Evolutionary conservation across 768 basidiomycete species (phyloP).

Genomic region (Pholiota microspora): DNA sequence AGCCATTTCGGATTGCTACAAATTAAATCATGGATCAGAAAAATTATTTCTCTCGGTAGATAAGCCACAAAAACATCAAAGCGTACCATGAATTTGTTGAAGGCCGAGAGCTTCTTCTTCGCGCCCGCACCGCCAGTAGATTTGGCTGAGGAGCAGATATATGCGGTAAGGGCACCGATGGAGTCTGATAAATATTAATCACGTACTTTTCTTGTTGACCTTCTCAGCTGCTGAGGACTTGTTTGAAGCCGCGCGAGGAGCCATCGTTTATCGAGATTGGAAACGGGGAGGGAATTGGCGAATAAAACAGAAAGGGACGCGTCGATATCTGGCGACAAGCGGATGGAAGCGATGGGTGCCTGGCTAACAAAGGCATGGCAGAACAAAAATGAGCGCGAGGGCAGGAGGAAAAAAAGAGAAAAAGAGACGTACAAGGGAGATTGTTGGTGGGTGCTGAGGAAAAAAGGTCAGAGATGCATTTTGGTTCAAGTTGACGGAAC

Average conservation of each 20-base stretch:
- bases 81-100: conserved; percentile 71
- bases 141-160: conserved; percentile 37
- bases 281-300: conserved; percentile 7
- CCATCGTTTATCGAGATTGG: conserved; percentile 31
- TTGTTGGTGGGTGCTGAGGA: conserved; percentile 36
- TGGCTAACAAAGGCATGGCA: conserved; percentile 10
- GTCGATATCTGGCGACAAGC: conserved; percentile 18
- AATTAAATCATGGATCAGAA: conserved; percentile 3
- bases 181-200: conserved; percentile 8
- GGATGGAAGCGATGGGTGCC: not conserved
- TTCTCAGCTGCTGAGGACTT: conserved; percentile 36
- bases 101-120: conserved; percentile 66
- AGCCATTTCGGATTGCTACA: conserved; percentile 73
- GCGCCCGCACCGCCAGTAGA: conserved; percentile 46
- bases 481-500: conserved; percentile 54
- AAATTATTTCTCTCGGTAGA: not conserved
- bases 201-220: conserved; percentile 57
- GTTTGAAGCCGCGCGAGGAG: conserved; percentile 40
- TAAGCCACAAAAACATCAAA: not conserved
- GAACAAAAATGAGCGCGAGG: conserved; percentile 12
- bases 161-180: conserved; percentile 18
- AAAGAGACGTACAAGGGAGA: conserved; percentile 15
- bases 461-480: conserved; percentile 43
- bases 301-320: conserved; percentile 17
- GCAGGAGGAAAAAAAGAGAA: conserved; percentile 13